Evolutionary conservation across 805 yeast genomes (phyloP).

Genomic region (Candida namnaoensis): DNA sequence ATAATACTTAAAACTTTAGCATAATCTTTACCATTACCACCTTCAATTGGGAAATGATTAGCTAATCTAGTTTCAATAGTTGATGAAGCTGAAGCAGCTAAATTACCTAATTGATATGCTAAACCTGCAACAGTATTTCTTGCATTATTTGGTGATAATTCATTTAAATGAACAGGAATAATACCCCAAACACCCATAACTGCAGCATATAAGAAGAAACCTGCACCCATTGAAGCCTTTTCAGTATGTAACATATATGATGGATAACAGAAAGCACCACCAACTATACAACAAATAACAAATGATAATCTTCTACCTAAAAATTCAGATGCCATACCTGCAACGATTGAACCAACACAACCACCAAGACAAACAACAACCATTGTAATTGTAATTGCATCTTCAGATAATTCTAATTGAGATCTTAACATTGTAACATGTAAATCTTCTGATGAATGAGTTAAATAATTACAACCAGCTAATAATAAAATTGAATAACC

Average conservation of each 20-base stretch:
- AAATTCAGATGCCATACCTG: slow-evolving; percentile 50
- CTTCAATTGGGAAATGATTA: slow-evolving; percentile 42
- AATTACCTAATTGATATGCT: slow-evolving; percentile 64
- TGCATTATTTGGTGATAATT: slow-evolving; percentile 57
- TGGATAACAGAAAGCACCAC: slow-evolving; percentile 58
- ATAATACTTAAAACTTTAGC: slow-evolving; percentile 65
- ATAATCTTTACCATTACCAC: slow-evolving; percentile 35
- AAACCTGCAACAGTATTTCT: slow-evolving; percentile 56
- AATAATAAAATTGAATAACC: slow-evolving; percentile 50
- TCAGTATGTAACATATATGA: slow-evolving; percentile 33
- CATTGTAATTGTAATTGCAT: slow-evolving; percentile 50
- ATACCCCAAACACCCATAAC: slow-evolving; percentile 75
- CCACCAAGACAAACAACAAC: slow-evolving; percentile 64
- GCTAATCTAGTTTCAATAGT: slow-evolving; percentile 67
- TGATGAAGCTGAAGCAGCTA: slow-evolving; percentile 62
- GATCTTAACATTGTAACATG: slow-evolving; percentile 53
- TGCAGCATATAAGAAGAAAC: slow-evolving; percentile 56
- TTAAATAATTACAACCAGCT: slow-evolving; percentile 63
- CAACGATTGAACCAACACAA: slow-evolving; percentile 48
- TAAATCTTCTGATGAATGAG: slow-evolving; percentile 72
- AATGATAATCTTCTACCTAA: slow-evolving; percentile 56
- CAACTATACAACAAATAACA: slow-evolving; percentile 39
- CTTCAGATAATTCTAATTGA: slow-evolving; percentile 38
- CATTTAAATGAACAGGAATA: slow-evolving; percentile 56
- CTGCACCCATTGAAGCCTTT: slow-evolving; percentile 42